Evolutionary conservation across 306 rosid genomes (phyloP).

Genomic region (Albizia julibrissin): DNA sequence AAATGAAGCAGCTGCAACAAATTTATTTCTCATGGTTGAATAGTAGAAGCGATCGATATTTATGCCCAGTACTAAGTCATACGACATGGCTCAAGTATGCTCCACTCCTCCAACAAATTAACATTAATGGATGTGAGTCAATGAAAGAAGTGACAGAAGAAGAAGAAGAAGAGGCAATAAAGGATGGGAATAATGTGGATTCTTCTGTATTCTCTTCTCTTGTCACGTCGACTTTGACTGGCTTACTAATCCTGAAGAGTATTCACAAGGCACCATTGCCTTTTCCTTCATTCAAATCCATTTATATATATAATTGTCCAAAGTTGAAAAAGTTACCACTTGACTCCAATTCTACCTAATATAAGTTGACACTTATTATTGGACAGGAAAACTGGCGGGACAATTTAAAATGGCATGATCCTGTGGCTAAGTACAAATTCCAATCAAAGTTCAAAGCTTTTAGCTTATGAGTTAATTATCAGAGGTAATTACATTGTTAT

Average conservation of each 20-base stretch:
- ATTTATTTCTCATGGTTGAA: too few relatives aligned
- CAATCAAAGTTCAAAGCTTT: background rate
- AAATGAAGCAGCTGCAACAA: too few relatives aligned
- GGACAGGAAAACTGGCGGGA: background rate
- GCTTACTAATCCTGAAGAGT: too few relatives aligned
- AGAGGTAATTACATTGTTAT: too few relatives aligned
- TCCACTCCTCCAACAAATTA: background rate
- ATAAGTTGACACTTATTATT: background rate
- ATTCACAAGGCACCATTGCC: background rate
- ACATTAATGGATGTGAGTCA: accelerated
- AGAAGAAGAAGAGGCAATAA: too few relatives aligned
- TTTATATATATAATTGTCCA: accelerated
- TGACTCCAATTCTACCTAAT: background rate
- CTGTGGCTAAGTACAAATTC: background rate
- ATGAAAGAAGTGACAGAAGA: background rate
- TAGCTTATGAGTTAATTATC: accelerated
- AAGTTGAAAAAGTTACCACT: background rate
- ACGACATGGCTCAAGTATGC: background rate
- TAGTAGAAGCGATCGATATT: too few relatives aligned
- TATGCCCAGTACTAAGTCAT: too few relatives aligned
- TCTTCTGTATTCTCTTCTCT: background rate
- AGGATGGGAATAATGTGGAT: background rate
- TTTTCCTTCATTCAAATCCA: background rate
- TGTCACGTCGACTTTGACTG: too few relatives aligned
- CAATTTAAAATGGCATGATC: background rate